Evolutionary conservation across 1,284 basidiomycete species (phyloP).

Genomic region (Trichosporon faecale): DNA sequence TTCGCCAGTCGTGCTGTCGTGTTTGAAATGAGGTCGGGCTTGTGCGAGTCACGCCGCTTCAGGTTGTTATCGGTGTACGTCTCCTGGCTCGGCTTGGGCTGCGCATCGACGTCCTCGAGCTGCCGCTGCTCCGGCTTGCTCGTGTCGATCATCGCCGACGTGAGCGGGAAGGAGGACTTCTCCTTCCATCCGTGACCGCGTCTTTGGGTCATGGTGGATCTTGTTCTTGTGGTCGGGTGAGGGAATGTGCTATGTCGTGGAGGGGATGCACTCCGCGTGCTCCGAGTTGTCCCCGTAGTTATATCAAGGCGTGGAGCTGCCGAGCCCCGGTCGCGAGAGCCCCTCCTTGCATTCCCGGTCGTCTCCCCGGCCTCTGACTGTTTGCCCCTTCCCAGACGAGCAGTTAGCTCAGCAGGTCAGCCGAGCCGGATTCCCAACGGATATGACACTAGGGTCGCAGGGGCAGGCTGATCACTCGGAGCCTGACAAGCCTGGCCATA

Average conservation of each 20-base stretch:
- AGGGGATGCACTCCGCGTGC: neutral
- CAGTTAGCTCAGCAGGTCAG: neutral
- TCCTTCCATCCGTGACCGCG: slow-evolving; percentile 30
- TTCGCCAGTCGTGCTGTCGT: slow-evolving; percentile 34
- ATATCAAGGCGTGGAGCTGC: neutral
- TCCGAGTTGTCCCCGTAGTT: neutral
- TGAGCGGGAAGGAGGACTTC: slow-evolving; percentile 30
- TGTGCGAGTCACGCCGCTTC: slow-evolving; percentile 17
- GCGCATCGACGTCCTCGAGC: slow-evolving; percentile 17
- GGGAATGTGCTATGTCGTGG: neutral
- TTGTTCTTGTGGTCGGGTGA: neutral
- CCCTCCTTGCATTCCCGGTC: neutral
- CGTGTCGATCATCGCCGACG: slow-evolving; percentile 30
- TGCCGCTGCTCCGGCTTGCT: slow-evolving; percentile 28
- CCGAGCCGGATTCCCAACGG: neutral
- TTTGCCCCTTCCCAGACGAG: neutral
- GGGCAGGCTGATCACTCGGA: neutral
- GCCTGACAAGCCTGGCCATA: neutral
- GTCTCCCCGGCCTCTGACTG: neutral
- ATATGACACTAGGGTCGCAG: neutral
- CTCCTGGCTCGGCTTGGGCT: slow-evolving; percentile 13
- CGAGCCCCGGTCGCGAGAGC: neutral
- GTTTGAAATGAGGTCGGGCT: slow-evolving; percentile 30
- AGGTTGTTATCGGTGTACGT: neutral
- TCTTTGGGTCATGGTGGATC: neutral